Evolutionary conservation across 371 early-diverging fungal species (phyloP).

Genomic region (Mucor plumbeus): DNA sequence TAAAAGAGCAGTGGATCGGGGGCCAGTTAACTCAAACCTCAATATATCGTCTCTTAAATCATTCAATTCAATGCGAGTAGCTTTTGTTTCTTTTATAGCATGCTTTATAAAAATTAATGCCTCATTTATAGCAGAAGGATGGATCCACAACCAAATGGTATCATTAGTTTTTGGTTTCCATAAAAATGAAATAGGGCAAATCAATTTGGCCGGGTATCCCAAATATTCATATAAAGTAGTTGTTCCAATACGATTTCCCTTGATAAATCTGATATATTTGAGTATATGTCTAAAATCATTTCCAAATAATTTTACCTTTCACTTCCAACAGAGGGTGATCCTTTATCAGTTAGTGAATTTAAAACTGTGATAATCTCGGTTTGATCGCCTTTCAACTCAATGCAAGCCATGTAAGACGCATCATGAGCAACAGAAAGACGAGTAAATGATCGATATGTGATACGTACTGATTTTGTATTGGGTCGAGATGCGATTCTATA

Average conservation of each 20-base stretch:
- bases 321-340: slow-evolving; percentile 63
- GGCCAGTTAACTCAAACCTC: slow-evolving; percentile 82
- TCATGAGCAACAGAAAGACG: slow-evolving; percentile 80
- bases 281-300: neutral
- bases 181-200: slow-evolving; percentile 69
- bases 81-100: slow-evolving; percentile 18
- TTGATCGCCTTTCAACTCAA: slow-evolving; percentile 71
- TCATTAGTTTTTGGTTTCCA: slow-evolving; percentile 63
- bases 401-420: slow-evolving; percentile 76
- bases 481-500: slow-evolving; percentile 80
- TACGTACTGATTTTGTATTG: slow-evolving; percentile 81
- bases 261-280: slow-evolving; percentile 49
- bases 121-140: slow-evolving; percentile 61
- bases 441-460: slow-evolving; percentile 78
- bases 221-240: slow-evolving; percentile 57
- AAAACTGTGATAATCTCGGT: slow-evolving; percentile 56
- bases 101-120: slow-evolving; percentile 23
- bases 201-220: slow-evolving; percentile 60
- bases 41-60: slow-evolving; percentile 51
- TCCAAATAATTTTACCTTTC: slow-evolving; percentile 48
- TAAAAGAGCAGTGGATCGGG: slow-evolving; percentile 74
- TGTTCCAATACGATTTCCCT: slow-evolving; percentile 66
- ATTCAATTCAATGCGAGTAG: slow-evolving; percentile 24
- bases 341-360: slow-evolving; percentile 65
- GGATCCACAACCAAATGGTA: slow-evolving; percentile 71